phyloP scores from a whole-genome alignment of 73 alveolate species.

The Uronychia binucleata region DNA sequence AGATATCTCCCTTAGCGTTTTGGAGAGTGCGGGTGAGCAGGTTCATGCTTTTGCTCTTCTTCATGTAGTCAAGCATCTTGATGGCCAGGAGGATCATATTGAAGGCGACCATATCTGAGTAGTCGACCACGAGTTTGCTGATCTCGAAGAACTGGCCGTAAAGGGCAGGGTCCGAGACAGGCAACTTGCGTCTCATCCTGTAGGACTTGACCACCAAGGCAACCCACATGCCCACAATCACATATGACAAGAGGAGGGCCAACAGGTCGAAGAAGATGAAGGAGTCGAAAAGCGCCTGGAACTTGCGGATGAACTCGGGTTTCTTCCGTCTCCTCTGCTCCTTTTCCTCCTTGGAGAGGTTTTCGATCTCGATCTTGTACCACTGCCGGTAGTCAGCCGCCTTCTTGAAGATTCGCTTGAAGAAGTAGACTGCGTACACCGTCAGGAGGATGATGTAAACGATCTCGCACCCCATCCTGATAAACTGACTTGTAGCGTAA shows the following conservation, averaged over 20 bases:
- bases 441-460: constrained; percentile 40
- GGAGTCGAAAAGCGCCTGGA: constrained; percentile 32
- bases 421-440: constrained; percentile 39
- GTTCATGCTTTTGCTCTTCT: constrained; percentile 45
- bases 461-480: constrained; percentile 53
- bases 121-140: background rate
- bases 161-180: background rate
- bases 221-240: constrained; percentile 43
- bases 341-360: constrained; percentile 49
- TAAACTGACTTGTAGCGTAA: background rate
- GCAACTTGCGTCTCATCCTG: constrained; percentile 5
- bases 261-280: constrained; percentile 60
- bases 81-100: constrained; percentile 28
- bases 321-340: constrained; percentile 47
- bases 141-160: background rate
- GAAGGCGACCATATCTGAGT: constrained; percentile 43
- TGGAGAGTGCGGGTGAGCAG: constrained; percentile 41
- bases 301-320: constrained; percentile 63
- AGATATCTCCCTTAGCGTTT: constrained; percentile 56
- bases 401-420: constrained; percentile 13
- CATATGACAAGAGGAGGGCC: constrained; percentile 25
- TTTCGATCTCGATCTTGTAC: constrained; percentile 54
- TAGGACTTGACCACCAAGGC: constrained; percentile 6
- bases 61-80: constrained; percentile 48
- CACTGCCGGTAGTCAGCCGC: constrained; percentile 43